Evolutionary conservation across 352 stramenopile genomes (phyloP), one percentile per base, ranked within the genome.

Genomic region (Pythium pyrilobum): DNA sequence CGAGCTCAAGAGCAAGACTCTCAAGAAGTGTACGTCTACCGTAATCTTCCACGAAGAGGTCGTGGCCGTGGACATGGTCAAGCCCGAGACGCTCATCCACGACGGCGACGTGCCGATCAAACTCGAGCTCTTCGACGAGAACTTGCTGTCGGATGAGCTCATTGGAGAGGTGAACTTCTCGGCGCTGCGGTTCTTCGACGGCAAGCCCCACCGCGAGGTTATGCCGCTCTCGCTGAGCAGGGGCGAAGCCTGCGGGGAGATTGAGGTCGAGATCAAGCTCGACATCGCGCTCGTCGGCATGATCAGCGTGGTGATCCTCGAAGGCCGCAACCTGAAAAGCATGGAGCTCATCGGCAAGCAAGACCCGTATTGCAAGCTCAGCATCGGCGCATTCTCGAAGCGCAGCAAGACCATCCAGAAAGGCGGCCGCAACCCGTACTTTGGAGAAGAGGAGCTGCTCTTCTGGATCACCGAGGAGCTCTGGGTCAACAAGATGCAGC

Each of bases 391-490:
- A 11, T 85, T 83, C 40, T 75, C 62, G 3, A 86, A 93, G n/a
- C 78, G 79, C 4, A 67, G 80, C 55, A 92, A 87, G 57, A 91
- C 80, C 0, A 42, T 87, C 21, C 56, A 76, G 15, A 87, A 87
- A 56, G 82, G 91, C 1, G 91, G 92, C 5, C 85, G 74, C 1
- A 88, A 96, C 16, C 92, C 91, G 3, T 96, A 95, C 38, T 97
- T 97, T 68, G 71, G 75, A 6, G 88, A 96, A 50, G 92, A 98
- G 59, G 76, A 97, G 40, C 44, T 98, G 15, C 70, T 93, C 5
- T 89, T 97, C 38, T 97, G 88, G 87, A 81, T 97, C 56, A 86
- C 86, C 7, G 73, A 87, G n/a, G 79, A 93, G n/a, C 68, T 90
- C 15, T 98, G 89, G 91, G 79, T 78, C 10, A 57, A 96, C 39